Conservation (phyloP, 75 land plant species). For the Pinus taeda region DNA sequence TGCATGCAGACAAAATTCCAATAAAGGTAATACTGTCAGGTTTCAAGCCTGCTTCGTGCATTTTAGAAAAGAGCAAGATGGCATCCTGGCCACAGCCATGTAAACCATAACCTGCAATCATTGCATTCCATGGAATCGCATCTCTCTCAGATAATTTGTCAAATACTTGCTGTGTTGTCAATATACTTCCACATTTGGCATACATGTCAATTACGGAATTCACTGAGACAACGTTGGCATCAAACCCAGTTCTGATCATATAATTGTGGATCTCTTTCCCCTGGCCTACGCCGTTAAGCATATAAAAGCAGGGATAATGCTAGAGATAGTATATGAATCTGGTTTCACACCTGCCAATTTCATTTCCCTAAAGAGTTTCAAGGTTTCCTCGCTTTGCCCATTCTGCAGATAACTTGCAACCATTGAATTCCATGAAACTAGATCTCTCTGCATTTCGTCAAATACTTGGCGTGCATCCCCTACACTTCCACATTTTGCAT, state of each 20-base stretch:
- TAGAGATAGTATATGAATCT: constrained; percentile 44
- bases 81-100: constrained; percentile 44
- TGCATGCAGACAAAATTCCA: constrained; percentile 13
- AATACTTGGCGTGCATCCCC: too few species aligned
- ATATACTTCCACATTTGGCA: constrained; percentile 30
- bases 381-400: constrained; percentile 17
- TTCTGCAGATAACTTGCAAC: constrained; percentile 4
- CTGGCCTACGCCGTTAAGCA: constrained; percentile 13
- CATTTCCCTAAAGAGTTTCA: constrained; percentile 31
- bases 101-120: constrained; percentile 56
- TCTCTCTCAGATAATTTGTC: constrained; percentile 32
- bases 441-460: too few species aligned
- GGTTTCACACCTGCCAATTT: constrained; percentile 11
- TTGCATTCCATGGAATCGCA: constrained; percentile 61
- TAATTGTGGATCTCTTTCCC: constrained; percentile 46
- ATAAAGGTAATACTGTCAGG: constrained; percentile 13
- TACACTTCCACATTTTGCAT: background rate
- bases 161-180: constrained; percentile 45
- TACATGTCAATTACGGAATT: constrained; percentile 66
- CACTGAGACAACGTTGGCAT: constrained; percentile 23
- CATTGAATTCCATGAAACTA: too few species aligned
- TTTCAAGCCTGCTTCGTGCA: constrained; percentile 30
- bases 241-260: constrained; percentile 44
- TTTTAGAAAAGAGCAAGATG: constrained; percentile 23
- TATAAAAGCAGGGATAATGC: background rate